Evolutionary conservation across 352 stramenopile species (phyloP), one percentile per base, ranked within the genome.

Genomic region (Pythium phragmitis): DNA sequence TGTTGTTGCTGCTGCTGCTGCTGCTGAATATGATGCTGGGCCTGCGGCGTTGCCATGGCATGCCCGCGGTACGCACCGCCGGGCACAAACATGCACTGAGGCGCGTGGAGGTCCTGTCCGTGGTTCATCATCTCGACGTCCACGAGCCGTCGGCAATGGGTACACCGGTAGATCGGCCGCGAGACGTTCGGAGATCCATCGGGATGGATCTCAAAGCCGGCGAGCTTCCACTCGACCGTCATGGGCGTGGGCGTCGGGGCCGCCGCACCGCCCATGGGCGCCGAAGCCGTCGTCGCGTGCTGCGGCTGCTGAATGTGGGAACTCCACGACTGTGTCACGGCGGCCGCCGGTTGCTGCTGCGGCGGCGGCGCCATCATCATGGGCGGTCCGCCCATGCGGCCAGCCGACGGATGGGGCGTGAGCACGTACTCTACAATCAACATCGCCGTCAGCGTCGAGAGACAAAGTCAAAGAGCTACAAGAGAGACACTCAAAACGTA

Each of bases 131-230:
- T 87, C 51, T 89, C 83, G 1, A 92, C 75, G 61, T 91, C 82
- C 39, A 87, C 85, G 49, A 89, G 64, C 8, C 80, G 75, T 43
- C 79, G 72, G 50, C 84, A 92, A 30, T 88, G 76, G 6, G 77
- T 77, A 58, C 84, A 92, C 19, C 84, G 84, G 64, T 92, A 92
- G 69, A 92, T 92, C 16, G 84, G 84, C 3, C 81, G 73, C 48
- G 76, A 74, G 11, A 83, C 72, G 57, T 92, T 89, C 46, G 80
- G 73, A 6, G 79, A 77, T 13, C 86, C 86, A 56, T 95, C 82
- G 0, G 72, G 59, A 52, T 91, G 73, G 36, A 92, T 90, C 64
- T 95, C 83, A 71, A 91, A 95, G 36, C 79, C 86, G 19, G 73
- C 75, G n/a, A 92, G 76, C 36, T 80, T 79, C 84, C 84, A 95